Base-by-base conservation (phyloP, 2,329 filamentous ascomycete species). In the Colletotrichum sp. region DNA sequence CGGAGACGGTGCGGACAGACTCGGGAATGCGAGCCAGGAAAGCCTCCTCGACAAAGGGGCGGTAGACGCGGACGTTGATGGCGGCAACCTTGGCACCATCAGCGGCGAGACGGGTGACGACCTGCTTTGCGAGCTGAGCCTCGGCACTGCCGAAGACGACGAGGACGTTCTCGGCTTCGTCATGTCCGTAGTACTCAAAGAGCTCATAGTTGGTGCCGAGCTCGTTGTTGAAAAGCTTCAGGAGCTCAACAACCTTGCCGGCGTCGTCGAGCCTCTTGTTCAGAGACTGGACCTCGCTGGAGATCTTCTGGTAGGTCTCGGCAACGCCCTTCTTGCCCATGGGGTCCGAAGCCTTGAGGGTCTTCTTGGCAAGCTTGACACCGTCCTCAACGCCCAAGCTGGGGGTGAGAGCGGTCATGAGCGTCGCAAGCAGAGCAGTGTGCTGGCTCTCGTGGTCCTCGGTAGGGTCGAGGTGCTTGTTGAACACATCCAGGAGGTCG, bases 71-170 rank as follows among this genome's bases (percentile, higher is more conserved):
- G 63, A 99, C 96, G 81, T 95, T 96, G 85, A 99, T 90, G 52
- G 96, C 94, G 80, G 97, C 97, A 77, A 98, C 91, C 86, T 93
- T 95, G 82, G 91, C 90, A 78, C 94, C 96, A 78, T 93, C 90
- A 78, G 91, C 90, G 34, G 94, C 91, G 63, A 99, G 89, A 55
- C 93, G 92, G 59, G 89, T 88, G 13, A 95, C 93, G 69, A 98
- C 92, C 86, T 98, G 95, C 79, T 94, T 93, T 73, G 95, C 93
- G 77, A 99, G 88, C 80, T 97, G 96, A 16, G 95, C 92, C 88
- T 99, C 97, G 7, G 96, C 92, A 76, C 95, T 98, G 80, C 97
- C 97, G 80, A 99, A 98, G 61, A 95, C 95, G 34, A 99, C 96
- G 39, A 99, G 88, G 19, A 99, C 95, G 12, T 93, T 92, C 79